These are phyloP conservation scores for Lasiosphaeria ovina DNA, from an alignment of 495 filamentous ascomycete genomes.

Conservation along the genomic window DNA sequence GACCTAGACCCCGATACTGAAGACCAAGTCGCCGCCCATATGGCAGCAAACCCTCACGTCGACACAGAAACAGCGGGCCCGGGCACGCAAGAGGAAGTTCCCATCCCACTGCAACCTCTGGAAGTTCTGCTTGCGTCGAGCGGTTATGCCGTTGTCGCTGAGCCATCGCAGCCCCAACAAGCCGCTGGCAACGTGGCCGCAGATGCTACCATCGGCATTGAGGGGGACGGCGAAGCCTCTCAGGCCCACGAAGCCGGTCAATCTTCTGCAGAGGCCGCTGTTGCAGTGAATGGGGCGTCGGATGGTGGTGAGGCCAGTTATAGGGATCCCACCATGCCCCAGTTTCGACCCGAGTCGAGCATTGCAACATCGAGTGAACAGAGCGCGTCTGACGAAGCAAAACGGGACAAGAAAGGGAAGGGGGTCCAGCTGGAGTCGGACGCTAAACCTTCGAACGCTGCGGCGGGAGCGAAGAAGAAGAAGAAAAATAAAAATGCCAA, in stretches of 20 bases:
- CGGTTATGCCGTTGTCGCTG: conserved; percentile 46
- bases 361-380: conserved; percentile 7
- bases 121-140: conserved; percentile 48
- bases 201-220: not conserved
- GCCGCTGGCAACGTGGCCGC: not conserved
- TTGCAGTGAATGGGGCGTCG: conserved; percentile 1
- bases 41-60: conserved; percentile 16
- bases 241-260: not conserved
- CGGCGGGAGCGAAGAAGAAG: not conserved
- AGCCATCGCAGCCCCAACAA: not conserved
- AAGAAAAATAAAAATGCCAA: not conserved
- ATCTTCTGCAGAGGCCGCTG: not conserved
- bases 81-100: too few relatives aligned
- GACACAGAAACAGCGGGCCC: conserved; percentile 4
- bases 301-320: conserved; percentile 13
- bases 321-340: conserved; percentile 68
- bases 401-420: too few relatives aligned
- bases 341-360: conserved; percentile 50
- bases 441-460: not conserved
- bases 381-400: not conserved
- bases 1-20: conserved; percentile 49
- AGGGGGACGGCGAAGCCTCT: not conserved
- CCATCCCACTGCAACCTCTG: conserved; percentile 29
- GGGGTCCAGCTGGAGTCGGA: not conserved
- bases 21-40: conserved; percentile 15